Conservation (phyloP, 2,329 filamentous ascomycete genomes). For the Zarea fungicola region DNA sequence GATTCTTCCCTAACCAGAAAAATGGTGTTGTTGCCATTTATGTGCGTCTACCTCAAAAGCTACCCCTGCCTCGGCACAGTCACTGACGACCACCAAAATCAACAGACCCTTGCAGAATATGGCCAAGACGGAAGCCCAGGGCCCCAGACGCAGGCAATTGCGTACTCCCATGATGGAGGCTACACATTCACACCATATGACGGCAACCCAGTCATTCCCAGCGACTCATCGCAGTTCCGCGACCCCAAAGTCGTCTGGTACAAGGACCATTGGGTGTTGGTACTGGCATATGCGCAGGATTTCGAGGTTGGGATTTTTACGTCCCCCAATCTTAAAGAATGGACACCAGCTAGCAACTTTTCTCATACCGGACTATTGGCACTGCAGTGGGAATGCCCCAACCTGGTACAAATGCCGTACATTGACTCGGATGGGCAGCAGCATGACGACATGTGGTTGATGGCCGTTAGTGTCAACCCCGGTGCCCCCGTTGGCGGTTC, state of each 20-base stretch:
- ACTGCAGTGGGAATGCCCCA: conserved; percentile 59
- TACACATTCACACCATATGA: conserved; percentile 57
- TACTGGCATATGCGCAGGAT: conserved; percentile 45
- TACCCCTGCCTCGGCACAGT: conserved; percentile 28
- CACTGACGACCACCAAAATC: background rate
- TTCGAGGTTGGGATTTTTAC: conserved; percentile 58
- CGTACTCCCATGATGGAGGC: conserved; percentile 57
- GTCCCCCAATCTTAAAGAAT: conserved; percentile 52
- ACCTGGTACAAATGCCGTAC: conserved; percentile 50
- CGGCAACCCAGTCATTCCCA: conserved; percentile 55
- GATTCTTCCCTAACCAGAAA: conserved; percentile 56
- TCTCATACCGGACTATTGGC: conserved; percentile 46
- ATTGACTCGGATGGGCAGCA: conserved; percentile 29
- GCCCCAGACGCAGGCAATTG: conserved; percentile 51
- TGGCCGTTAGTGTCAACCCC: conserved; percentile 51
- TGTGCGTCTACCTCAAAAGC: conserved; percentile 25
- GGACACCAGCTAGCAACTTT: conserved; percentile 51
- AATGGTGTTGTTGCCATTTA: conserved; percentile 54
- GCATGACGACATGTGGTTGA: conserved; percentile 31
- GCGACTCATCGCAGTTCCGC: conserved; percentile 52
- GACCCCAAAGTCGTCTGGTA: conserved; percentile 63
- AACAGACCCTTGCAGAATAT: conserved; percentile 21
- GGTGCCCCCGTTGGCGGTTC: conserved; percentile 53
- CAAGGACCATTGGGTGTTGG: conserved; percentile 52
- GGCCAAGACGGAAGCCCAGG: conserved; percentile 13